Evolutionary conservation across 495 filamentous ascomycete species (phyloP), one percentile per base, ranked within the genome.

Genomic region (Podospora didyma): DNA sequence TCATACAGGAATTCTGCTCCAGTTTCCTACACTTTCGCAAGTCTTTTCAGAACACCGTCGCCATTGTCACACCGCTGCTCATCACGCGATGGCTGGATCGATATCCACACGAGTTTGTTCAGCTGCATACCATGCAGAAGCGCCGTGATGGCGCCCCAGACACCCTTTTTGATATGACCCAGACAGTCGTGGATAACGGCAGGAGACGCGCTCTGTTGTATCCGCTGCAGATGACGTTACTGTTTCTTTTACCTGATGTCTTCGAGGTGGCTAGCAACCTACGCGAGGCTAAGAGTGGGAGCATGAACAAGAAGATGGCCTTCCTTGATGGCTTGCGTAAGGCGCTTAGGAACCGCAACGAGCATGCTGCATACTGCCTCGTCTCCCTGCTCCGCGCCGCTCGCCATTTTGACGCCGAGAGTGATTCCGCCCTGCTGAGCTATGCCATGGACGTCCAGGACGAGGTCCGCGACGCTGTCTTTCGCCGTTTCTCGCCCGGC

Each of bases 361-460:
- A 87, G 60, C 77, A 81, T 35, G 81, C 84, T 2, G 79, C 79
- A n/a, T 82, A 80, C 51, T 86, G 84, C 56, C 70, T 86, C 14
- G 78, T 84, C 22, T 73, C 74, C 34, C 70, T 87, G 49, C 77
- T 85, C 24, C 75, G 82, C 7, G 82, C 76, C 10, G 83, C 84
- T 4, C 73, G 80, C 23, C 79, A 86, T 61, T 86, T 87, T 52
- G 69, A 77, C 22, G 71, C 77, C 9, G 81, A 86, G 41, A 79
- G 75, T 53, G 84, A 87, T 54, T 77, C 77, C 21, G 83, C 82
- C 0, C 71, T 87, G 53, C 67, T 85, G 54, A 83, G 81, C 61
- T 87, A 84, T 62, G 84, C 83, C 11, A 73, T 85, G 63, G 84
- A 86, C 61, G 77, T 87, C 19, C 84, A 85, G 62, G 82, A 86